These are phyloP conservation scores for Diplodia sapinea DNA, from an alignment of 2,329 filamentous ascomycete species.

Conservation along the genomic window DNA sequence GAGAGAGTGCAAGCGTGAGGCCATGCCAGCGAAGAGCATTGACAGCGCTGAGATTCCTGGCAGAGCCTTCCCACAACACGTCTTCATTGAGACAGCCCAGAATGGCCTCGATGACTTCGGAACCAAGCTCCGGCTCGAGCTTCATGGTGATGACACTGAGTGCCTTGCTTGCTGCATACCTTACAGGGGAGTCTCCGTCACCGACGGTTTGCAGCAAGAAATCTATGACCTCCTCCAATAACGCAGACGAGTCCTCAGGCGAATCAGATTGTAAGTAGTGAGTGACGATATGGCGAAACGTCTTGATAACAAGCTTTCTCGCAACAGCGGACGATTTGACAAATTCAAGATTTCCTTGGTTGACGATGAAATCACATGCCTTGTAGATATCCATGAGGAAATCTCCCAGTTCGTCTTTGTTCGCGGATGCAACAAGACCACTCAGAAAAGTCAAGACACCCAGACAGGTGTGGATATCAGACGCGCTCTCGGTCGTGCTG, in stretches of 20 bases:
- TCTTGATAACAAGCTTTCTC: conserved; percentile 82
- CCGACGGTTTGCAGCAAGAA: conserved; percentile 77
- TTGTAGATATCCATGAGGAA: conserved; percentile 71
- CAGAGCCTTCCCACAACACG: conserved; percentile 60
- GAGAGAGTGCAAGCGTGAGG: conserved; percentile 82
- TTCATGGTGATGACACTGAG: conserved; percentile 85
- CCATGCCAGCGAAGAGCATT: conserved; percentile 91
- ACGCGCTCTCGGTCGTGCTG: conserved; percentile 47
- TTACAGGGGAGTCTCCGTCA: conserved; percentile 89
- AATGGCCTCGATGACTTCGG: conserved; percentile 85
- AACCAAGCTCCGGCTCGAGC: conserved; percentile 78
- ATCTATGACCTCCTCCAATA: conserved; percentile 79
- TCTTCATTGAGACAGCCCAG: conserved; percentile 71
- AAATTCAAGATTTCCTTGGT: conserved; percentile 57
- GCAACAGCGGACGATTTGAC: conserved; percentile 77
- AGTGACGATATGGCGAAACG: conserved; percentile 75
- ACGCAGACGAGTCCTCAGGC: conserved; percentile 44
- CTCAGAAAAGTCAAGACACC: conserved; percentile 81
- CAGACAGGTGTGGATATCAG: conserved; percentile 75
- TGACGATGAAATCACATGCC: conserved; percentile 65
- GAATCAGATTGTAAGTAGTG: conserved; percentile 61
- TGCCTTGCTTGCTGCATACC: conserved; percentile 89
- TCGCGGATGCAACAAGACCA: conserved; percentile 72
- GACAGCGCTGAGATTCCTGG: conserved; percentile 73
- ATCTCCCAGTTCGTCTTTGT: conserved; percentile 74